Evolutionary conservation across 192 early-diverging fungal species (phyloP), one percentile per base, ranked within the genome.

Genomic region (Coemansia pectinata): DNA sequence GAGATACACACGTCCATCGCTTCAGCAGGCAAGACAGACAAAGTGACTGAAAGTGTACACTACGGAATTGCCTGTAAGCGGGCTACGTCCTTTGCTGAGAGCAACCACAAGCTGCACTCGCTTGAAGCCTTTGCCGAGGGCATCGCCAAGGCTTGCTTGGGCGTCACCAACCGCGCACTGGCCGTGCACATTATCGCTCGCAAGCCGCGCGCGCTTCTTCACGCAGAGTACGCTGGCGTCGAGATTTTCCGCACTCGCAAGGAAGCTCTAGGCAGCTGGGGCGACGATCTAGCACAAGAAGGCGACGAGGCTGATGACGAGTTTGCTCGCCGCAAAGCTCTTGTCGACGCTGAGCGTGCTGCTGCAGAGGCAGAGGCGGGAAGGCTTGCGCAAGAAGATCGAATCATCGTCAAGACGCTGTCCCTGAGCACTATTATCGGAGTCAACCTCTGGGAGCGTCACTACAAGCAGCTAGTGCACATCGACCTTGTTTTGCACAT

Each of bases 391-490:
- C 44, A 74, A 12, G 74, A 93, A 21, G 97, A 99, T 74, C 76
- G 84, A 42, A 91, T 97, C 39, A 90, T 95, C 74, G 94, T 99
- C 66, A 89, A 92, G 70, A 86, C 89, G 66, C 81, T 99, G 53
- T 80, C 78, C 14, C 79, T 95, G 17, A 90, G 85, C 73, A 90
- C 93, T 21, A 95, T 99, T 39, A 92, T 99, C 50, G 98, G 98
- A 25, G 91, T 99, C 11, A 95, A 97, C 73, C 90, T 94, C 14
- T 96, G 95, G 93, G 98, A 99, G 77, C 86, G 96, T 23, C 91
- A 95, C 67, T 94, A 96, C 80, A 95, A 94, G 72, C 98, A 99
- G 72, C 78, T 95, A 4, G 72, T 99, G 64, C 93, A 92, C 65
- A 74, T 95, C 33, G 85, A 86, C n/a, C 88, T 95, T 50, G 78